A percentile compares a stretch with the other conserved stretches of the same genome.
Conservation (phyloP, 148 eudicot species). For the Camellia japonica region DNA sequence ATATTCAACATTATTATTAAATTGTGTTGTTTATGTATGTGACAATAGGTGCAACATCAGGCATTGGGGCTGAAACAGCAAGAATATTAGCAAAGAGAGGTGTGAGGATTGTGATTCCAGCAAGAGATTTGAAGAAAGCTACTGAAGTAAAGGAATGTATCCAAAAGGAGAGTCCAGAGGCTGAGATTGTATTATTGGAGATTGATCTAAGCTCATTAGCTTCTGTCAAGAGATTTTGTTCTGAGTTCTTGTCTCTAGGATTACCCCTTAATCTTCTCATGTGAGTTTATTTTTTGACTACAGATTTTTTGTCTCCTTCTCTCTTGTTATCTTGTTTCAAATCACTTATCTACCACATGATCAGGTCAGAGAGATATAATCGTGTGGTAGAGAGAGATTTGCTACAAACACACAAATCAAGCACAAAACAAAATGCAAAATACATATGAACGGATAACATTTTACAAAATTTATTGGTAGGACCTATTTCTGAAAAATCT, state of each 20-base stretch:
- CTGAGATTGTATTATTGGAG: constrained; percentile 65
- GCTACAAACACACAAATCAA: no score
- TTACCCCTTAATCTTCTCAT: constrained; percentile 85
- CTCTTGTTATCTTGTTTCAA: no score
- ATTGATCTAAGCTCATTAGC: constrained; percentile 79
- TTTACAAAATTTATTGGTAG: no score
- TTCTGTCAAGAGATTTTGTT: constrained; percentile 76
- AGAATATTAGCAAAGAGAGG: constrained; percentile 87
- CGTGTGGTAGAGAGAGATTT: no score
- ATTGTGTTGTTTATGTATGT: neutral
- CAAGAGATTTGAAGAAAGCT: constrained; percentile 70
- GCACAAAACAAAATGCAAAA: no score
- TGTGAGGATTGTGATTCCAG: constrained; percentile 67
- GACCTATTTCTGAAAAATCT: no score
- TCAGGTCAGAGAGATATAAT: neutral
- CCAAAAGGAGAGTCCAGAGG: constrained; percentile 49
- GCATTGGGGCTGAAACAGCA: constrained; percentile 88
- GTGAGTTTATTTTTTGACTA: constrained; percentile 35
- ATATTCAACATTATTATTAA: neutral
- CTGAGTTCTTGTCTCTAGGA: constrained; percentile 67
- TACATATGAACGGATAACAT: no score
- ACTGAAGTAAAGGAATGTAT: constrained; percentile 52
- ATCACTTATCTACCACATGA: no score
- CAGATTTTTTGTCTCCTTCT: neutral
- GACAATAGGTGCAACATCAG: constrained; percentile 77